These are phyloP conservation scores for Solanum megistacrolobum DNA, from an alignment of 257 asterid genomes.

Conservation along the genomic window DNA sequence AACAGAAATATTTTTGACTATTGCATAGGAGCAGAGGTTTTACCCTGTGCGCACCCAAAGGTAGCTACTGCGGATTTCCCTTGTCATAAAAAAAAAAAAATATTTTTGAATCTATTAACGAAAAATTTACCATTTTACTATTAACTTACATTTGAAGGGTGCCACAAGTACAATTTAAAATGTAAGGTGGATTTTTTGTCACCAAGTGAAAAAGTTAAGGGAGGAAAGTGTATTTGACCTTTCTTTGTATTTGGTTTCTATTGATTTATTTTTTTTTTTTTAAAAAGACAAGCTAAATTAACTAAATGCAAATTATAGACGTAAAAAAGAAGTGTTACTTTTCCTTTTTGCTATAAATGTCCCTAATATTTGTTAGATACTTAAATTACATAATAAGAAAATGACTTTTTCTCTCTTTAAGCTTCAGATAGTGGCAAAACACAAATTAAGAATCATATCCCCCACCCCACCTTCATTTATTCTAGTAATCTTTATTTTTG, in stretches of 20 bases:
- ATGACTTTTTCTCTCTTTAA: not conserved
- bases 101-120: not conserved
- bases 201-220: not conserved
- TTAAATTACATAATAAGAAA: not conserved
- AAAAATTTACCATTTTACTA: not conserved
- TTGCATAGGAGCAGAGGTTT: no score
- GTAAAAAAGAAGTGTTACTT: not conserved
- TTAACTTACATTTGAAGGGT: not conserved
- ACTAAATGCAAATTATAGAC: not conserved
- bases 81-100: no score
- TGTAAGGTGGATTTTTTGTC: not conserved
- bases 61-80: accelerated
- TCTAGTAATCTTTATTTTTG: no score
- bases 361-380: not conserved
- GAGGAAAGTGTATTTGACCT: not conserved
- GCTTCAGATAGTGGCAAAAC: not conserved
- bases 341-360: not conserved
- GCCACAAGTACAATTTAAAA: not conserved
- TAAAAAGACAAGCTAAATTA: no score
- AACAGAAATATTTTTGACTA: not conserved
- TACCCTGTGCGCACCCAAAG: no score
- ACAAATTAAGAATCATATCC: not conserved
- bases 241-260: no score
- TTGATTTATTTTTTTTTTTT: no score
- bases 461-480: no score